Conservation (phyloP, 768 basidiomycete species). For the Albatrellus ellisii region DNA sequence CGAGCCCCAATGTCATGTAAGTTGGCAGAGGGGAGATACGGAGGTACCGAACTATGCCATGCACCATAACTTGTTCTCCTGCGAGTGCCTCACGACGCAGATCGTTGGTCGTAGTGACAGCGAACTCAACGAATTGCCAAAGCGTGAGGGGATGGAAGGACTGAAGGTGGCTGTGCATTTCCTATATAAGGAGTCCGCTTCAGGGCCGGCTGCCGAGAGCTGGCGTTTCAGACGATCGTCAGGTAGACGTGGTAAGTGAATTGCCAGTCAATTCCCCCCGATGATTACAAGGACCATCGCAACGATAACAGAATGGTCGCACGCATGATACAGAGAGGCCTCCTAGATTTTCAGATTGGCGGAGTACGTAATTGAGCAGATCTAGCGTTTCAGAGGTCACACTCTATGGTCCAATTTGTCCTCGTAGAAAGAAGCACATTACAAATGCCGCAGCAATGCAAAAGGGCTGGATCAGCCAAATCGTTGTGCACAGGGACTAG, state of each 20-base stretch:
- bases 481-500: too few relatives aligned
- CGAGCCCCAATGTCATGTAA: slow-evolving; percentile 12
- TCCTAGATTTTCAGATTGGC: too few relatives aligned
- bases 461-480: too few relatives aligned
- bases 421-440: too few relatives aligned
- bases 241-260: neutral
- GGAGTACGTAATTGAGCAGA: too few relatives aligned
- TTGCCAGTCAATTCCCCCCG: neutral
- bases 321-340: too few relatives aligned
- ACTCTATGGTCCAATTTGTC: too few relatives aligned
- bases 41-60: slow-evolving; percentile 15
- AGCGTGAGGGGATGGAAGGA: slow-evolving; percentile 10
- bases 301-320: too few relatives aligned
- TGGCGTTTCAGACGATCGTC: neutral
- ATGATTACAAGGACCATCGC: neutral
- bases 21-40: slow-evolving; percentile 14
- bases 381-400: too few relatives aligned
- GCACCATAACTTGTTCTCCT: slow-evolving; percentile 16
- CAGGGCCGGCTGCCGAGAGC: slow-evolving; percentile 3
- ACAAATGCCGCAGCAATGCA: too few relatives aligned
- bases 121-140: slow-evolving; percentile 5
- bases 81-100: slow-evolving; percentile 12
- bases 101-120: slow-evolving; percentile 9
- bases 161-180: neutral
- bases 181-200: neutral